phyloP scores from a whole-genome alignment of 768 basidiomycete species.

The Mycena rosella region DNA sequence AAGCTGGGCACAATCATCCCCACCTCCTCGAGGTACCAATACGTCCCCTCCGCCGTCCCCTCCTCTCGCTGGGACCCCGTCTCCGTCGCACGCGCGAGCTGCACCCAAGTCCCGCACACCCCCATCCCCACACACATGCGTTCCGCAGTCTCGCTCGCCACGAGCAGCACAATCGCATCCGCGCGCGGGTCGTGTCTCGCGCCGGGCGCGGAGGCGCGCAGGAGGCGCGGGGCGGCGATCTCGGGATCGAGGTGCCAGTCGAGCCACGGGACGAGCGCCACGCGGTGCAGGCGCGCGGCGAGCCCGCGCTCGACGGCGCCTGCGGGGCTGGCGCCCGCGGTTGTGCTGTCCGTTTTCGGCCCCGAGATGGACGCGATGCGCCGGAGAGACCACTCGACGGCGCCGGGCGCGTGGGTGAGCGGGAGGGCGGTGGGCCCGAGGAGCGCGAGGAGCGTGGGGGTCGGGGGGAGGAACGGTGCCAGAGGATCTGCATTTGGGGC shows the following conservation, averaged over 20 bases:
- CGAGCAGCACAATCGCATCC: not conserved
- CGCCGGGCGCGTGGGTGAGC: slow-evolving; percentile 70
- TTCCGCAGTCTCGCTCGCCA: not conserved
- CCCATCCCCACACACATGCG: not conserved
- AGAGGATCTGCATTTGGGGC: too few species aligned
- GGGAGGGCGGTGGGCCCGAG: slow-evolving; percentile 71
- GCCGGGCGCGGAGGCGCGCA: slow-evolving; percentile 30
- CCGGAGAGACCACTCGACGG: slow-evolving; percentile 75
- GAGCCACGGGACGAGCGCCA: slow-evolving; percentile 53
- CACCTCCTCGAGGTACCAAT: not conserved
- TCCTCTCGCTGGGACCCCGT: not conserved
- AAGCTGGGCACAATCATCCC: not conserved
- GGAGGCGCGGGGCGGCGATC: slow-evolving; percentile 46
- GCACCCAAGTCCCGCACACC: not conserved
- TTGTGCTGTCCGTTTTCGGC: not conserved
- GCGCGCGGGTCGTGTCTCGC: not conserved
- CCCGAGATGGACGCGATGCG: slow-evolving; percentile 57
- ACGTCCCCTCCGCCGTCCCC: not conserved
- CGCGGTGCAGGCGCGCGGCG: slow-evolving; percentile 20
- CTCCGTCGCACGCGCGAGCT: not conserved
- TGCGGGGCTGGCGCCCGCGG: slow-evolving; percentile 23
- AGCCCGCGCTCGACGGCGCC: slow-evolving; percentile 52
- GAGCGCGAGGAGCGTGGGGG: slow-evolving; percentile 31
- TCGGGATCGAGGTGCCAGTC: slow-evolving; percentile 40
- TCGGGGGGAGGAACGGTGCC: not conserved